These are phyloP conservation scores for Backusella tuberculispora DNA, from an alignment of 192 early-diverging fungal species.

Conservation along the genomic window DNA sequence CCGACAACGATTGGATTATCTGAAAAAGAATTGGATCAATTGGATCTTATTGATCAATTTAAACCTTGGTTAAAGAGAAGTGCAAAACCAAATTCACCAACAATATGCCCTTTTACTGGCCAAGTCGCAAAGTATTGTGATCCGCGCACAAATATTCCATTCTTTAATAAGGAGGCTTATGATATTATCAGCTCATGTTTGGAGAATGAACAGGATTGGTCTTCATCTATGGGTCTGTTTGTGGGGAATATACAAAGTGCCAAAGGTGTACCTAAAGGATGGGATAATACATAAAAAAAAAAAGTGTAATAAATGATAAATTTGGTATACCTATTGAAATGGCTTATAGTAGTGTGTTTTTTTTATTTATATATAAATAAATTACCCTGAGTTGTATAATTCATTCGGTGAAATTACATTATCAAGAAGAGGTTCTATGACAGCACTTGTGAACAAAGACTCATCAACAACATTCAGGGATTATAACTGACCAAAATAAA, in stretches of 20 bases:
- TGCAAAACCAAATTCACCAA: conserved; percentile 30
- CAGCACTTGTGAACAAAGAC: too few species aligned
- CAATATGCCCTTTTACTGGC: conserved; percentile 64
- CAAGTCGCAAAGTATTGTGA: conserved; percentile 62
- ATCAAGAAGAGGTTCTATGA: too few species aligned
- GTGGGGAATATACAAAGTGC: conserved; percentile 25
- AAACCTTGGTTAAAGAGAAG: conserved; percentile 26
- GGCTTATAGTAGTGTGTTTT: too few species aligned
- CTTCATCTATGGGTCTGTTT: conserved; percentile 25
- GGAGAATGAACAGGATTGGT: conserved; percentile 61
- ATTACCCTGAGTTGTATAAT: too few species aligned
- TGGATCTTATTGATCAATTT: conserved; percentile 33
- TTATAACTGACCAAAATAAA: too few species aligned
- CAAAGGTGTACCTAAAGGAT: conserved; percentile 34
- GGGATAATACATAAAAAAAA: conserved; percentile 12
- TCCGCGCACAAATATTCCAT: conserved; percentile 60
- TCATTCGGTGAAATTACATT: too few species aligned
- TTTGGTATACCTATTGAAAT: too few species aligned
- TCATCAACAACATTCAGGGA: too few species aligned
- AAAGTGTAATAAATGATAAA: too few species aligned
- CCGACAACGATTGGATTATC: neutral
- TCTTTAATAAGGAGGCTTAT: conserved; percentile 64
- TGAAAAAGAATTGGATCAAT: conserved; percentile 32
- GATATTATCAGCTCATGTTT: conserved; percentile 48
- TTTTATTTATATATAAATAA: too few species aligned